Evolutionary conservation across 331 rosid genomes (phyloP).

Genomic region (Arachis monticola): DNA sequence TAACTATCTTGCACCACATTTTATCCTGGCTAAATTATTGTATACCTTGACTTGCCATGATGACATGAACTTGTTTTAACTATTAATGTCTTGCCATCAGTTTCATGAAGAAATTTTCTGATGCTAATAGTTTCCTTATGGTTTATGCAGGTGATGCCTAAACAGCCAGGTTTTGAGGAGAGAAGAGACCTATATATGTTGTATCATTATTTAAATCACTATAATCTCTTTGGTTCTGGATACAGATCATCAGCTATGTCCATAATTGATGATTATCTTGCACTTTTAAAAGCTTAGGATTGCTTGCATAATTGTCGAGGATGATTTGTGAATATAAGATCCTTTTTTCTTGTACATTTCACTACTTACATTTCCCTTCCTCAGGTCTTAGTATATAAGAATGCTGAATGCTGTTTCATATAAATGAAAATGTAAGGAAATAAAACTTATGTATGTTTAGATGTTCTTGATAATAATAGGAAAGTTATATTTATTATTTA

Average conservation of each 20-base stretch:
- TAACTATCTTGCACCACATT: conserved; percentile 9
- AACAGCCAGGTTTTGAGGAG: conserved; percentile 84
- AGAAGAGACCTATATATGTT: conserved; percentile 84
- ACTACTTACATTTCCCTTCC: not conserved
- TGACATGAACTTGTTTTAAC: conserved; percentile 1
- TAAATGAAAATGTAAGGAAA: no score
- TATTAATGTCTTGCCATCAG: conserved; percentile 10
- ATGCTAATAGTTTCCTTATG: conserved; percentile 27
- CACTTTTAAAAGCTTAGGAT: conserved; percentile 59
- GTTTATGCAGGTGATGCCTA: conserved; percentile 79
- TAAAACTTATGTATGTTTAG: not conserved
- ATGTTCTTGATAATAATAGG: not conserved
- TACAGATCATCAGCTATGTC: conserved; percentile 88
- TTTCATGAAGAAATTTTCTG: conserved; percentile 6
- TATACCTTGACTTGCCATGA: not conserved
- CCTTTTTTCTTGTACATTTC: conserved; percentile 29
- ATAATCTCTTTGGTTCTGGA: conserved; percentile 93
- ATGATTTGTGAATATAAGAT: conserved; percentile 1
- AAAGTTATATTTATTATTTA: not conserved
- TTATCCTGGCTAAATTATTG: not conserved
- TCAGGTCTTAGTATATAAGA: not conserved
- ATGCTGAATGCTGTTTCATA: no score
- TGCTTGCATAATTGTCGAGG: conserved; percentile 5
- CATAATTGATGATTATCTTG: conserved; percentile 80
- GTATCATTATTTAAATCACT: conserved; percentile 93